phyloP scores from a whole-genome alignment of 2,329 filamentous ascomycete genomes.

The Ilyonectria destructans region DNA sequence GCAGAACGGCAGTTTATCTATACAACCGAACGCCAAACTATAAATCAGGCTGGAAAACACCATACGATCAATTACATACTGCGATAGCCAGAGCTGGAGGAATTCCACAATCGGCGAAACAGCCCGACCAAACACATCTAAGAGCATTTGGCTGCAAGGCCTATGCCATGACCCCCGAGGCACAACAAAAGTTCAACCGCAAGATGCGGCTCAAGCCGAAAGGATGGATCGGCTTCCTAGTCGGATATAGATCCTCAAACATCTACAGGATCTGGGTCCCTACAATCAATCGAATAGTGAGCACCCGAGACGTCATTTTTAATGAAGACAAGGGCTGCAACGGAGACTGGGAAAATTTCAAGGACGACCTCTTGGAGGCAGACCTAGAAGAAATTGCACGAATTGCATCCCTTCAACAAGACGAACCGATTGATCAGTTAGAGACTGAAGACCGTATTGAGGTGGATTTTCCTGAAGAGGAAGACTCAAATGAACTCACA shows the following conservation, averaged over 20 bases:
- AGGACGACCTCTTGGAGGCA: neutral
- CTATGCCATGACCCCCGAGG: constrained; percentile 2
- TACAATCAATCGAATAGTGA: constrained; percentile 2
- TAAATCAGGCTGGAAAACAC: constrained; percentile 1
- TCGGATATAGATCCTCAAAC: constrained; percentile 1
- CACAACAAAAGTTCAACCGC: too few relatives aligned
- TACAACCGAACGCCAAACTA: constrained; percentile 4
- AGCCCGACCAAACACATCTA: constrained; percentile 1
- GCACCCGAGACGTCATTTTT: constrained; percentile 3
- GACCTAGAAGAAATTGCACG: constrained; percentile 2
- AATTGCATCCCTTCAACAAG: too few relatives aligned
- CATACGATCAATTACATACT: constrained; percentile 6
- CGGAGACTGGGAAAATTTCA: constrained; percentile 7
- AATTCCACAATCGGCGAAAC: constrained; percentile 1
- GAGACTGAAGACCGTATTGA: neutral
- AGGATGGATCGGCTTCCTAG: neutral
- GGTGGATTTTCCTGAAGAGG: neutral
- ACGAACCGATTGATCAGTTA: too few relatives aligned
- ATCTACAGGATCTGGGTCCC: constrained; percentile 4
- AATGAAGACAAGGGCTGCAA: constrained; percentile 4
- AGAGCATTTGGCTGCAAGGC: neutral
- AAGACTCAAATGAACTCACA: neutral
- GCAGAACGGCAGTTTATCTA: constrained; percentile 7
- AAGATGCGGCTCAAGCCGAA: too few relatives aligned
- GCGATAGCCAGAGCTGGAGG: neutral